Evolutionary conservation across 2,329 filamentous ascomycete genomes (phyloP).

Genomic region (Botrytis sinoallii): DNA sequence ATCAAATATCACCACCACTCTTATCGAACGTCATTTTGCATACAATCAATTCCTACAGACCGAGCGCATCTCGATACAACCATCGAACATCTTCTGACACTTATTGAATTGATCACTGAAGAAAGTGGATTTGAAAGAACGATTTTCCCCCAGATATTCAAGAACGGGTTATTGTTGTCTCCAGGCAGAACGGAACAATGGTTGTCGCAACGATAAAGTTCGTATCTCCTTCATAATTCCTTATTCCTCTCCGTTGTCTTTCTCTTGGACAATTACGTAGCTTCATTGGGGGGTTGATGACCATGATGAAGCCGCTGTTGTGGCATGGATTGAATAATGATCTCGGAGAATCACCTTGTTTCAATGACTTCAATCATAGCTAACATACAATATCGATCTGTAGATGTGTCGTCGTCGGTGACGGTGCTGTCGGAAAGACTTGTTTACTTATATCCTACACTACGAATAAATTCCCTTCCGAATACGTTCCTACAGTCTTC

Average conservation of each 20-base stretch:
- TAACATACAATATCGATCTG: constrained; percentile 25
- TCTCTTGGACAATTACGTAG: neutral
- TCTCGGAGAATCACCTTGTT: neutral
- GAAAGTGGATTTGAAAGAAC: neutral
- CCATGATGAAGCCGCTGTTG: neutral
- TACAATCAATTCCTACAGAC: constrained; percentile 4
- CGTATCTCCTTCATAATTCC: constrained; percentile 34
- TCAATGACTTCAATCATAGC: constrained; percentile 1
- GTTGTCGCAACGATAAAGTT: constrained; percentile 64
- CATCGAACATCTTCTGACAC: neutral
- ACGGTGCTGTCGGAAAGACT: constrained; percentile 99
- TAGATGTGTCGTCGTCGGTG: constrained; percentile 97
- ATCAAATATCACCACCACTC: neutral
- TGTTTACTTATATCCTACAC: constrained; percentile 99
- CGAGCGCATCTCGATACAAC: neutral
- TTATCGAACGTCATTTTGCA: constrained; percentile 12
- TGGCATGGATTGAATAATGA: neutral
- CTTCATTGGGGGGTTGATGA: neutral
- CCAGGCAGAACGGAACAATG: constrained; percentile 30
- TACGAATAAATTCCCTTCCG: constrained; percentile 98
- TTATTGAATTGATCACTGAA: neutral
- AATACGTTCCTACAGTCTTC: constrained; percentile 99
- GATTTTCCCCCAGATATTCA: neutral
- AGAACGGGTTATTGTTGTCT: neutral
- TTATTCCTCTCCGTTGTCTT: neutral